These are phyloP conservation scores for Colletotrichum chlorophyti DNA, from an alignment of 2,329 filamentous ascomycete species.

Conservation along the genomic window DNA sequence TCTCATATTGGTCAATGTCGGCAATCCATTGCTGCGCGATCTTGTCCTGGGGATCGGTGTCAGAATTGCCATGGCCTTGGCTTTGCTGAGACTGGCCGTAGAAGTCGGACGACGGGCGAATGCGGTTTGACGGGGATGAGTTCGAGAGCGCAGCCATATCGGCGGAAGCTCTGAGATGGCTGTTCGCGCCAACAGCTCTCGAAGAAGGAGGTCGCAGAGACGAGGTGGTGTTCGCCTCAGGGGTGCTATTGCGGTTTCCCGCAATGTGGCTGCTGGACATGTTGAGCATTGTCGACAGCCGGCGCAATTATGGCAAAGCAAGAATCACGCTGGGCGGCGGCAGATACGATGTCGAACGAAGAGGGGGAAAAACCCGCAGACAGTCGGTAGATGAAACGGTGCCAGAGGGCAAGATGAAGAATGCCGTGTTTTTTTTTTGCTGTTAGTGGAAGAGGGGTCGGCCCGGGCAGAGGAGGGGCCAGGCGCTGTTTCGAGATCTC, in stretches of 20 bases:
- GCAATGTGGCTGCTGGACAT: slow-evolving; percentile 74
- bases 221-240: slow-evolving; percentile 83
- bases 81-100: slow-evolving; percentile 79
- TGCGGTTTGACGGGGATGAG: slow-evolving; percentile 75
- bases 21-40: slow-evolving; percentile 98
- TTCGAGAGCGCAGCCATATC: slow-evolving; percentile 87
- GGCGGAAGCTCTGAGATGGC: slow-evolving; percentile 91
- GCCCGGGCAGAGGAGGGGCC: slow-evolving; percentile 26
- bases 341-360: slow-evolving; percentile 21
- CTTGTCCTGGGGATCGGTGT: slow-evolving; percentile 86
- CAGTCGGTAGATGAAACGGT: slow-evolving; percentile 27
- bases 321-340: slow-evolving; percentile 4
- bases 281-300: slow-evolving; percentile 53
- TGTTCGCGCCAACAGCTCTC: slow-evolving; percentile 77
- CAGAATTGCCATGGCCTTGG: slow-evolving; percentile 70
- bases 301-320: slow-evolving; percentile 17
- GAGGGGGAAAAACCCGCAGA: background rate
- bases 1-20: slow-evolving; percentile 98
- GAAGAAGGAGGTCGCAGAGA: slow-evolving; percentile 84
- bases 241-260: slow-evolving; percentile 95
- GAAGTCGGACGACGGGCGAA: slow-evolving; percentile 94
- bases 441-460: slow-evolving; percentile 21
- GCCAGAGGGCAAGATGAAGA: slow-evolving; percentile 19
- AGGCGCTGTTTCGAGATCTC: slow-evolving; percentile 27
- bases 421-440: slow-evolving; percentile 28